A percentile compares a stretch with the other conserved stretches of the same genome.
phyloP scores from a whole-genome alignment of 2,329 filamentous ascomycete genomes.

The Sclerotiophoma versabilis region DNA sequence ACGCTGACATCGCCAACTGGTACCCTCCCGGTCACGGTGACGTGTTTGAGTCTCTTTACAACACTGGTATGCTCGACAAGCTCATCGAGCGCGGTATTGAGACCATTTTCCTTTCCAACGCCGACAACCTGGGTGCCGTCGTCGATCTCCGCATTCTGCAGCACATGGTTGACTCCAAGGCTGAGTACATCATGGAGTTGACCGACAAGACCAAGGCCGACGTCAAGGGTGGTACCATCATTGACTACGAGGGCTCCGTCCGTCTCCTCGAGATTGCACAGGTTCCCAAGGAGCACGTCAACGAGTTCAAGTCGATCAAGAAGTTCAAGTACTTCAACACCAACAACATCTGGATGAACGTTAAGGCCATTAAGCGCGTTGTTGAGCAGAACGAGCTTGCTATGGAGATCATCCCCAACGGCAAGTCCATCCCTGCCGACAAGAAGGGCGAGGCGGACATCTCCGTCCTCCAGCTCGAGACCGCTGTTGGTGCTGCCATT shows the following conservation, averaged over 20 bases:
- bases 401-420: conserved; percentile 99
- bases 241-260: conserved; percentile 97
- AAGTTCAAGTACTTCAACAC: conserved; percentile 99
- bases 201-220: conserved; percentile 99
- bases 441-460: conserved; percentile 99
- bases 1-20: conserved; percentile 93
- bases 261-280: conserved; percentile 98
- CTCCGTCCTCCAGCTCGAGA: conserved; percentile 97
- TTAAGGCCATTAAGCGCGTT: conserved; percentile 96
- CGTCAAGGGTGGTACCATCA: conserved; percentile 99
- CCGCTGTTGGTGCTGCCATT: conserved; percentile 96
- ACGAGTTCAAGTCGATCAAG: conserved; percentile 99
- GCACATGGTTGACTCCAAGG: conserved; percentile 97
- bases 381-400: conserved; percentile 98
- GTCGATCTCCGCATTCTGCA: conserved; percentile 98
- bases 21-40: conserved; percentile 99
- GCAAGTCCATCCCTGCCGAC: conserved; percentile 97
- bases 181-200: conserved; percentile 99
- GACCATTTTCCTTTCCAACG: conserved; percentile 98
- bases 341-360: conserved; percentile 99
- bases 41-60: conserved; percentile 99
- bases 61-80: conserved; percentile 97
- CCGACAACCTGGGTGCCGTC: conserved; percentile 96
- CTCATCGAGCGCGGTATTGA: conserved; percentile 94
- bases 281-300: conserved; percentile 99